Conservation (phyloP, 1,139 yeast species). For the Wickerhamomyces sp. region DNA sequence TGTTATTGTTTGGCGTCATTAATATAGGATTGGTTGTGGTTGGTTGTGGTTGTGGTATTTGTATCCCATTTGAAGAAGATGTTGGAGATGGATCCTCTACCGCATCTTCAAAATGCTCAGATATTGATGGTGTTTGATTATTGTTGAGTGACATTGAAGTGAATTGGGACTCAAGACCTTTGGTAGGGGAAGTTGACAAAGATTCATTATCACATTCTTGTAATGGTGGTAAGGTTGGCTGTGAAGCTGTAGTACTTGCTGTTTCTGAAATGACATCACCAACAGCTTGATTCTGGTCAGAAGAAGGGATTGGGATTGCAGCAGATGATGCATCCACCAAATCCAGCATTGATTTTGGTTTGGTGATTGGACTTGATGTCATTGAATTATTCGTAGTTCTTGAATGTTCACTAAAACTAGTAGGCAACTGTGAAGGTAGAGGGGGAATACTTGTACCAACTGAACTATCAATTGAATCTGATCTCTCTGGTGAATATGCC, state of each 20-base stretch:
- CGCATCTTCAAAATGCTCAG: slow-evolving; percentile 2
- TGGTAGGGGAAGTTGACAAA: slow-evolving; percentile 10
- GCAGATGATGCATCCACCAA: slow-evolving; percentile 1
- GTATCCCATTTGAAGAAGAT: background rate
- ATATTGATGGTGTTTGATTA: background rate
- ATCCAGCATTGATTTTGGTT: slow-evolving; percentile 21
- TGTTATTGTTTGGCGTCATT: background rate
- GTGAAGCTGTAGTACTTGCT: background rate
- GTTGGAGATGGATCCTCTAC: background rate
- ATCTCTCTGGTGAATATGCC: slow-evolving; percentile 2
- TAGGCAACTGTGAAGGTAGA: too few species aligned
- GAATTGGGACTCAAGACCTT: background rate
- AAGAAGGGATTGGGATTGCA: background rate
- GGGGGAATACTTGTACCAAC: background rate
- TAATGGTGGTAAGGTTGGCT: slow-evolving; percentile 17
- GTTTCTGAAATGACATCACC: background rate
- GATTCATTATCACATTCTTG: slow-evolving; percentile 19
- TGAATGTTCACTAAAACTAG: slow-evolving; percentile 5
- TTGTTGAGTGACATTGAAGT: background rate
- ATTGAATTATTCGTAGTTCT: slow-evolving; percentile 1
- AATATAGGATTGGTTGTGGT: background rate
- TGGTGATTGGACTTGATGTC: slow-evolving; percentile 11
- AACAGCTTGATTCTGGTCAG: background rate
- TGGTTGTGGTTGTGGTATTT: background rate
- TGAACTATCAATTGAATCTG: slow-evolving; percentile 9